phyloP scores from a whole-genome alignment of 1,139 yeast species.

The Yamadazyma atlantica region DNA sequence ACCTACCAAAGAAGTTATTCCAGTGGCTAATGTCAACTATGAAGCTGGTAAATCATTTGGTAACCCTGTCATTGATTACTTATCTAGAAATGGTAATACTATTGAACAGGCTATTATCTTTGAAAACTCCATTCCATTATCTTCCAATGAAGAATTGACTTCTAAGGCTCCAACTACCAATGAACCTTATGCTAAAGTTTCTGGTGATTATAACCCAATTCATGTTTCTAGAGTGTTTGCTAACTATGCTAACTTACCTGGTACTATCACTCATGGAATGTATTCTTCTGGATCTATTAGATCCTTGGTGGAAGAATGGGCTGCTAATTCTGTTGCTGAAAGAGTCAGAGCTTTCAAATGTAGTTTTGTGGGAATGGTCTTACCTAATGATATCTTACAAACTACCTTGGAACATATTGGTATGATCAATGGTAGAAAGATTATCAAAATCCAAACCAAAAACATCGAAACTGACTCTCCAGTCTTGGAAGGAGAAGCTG shows the following conservation, averaged over 20 bases:
- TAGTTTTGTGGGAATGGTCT: conserved; percentile 92
- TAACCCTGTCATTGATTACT: conserved; percentile 95
- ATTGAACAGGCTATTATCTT: conserved; percentile 92
- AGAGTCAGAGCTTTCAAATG: conserved; percentile 96
- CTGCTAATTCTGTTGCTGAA: conserved; percentile 93
- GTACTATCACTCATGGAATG: conserved; percentile 99
- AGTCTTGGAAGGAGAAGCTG: conserved; percentile 94
- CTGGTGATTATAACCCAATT: conserved; percentile 98
- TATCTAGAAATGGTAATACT: conserved; percentile 86
- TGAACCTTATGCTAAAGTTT: conserved; percentile 94
- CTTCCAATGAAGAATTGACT: conserved; percentile 70
- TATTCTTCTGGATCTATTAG: conserved; percentile 95
- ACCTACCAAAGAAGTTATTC: conserved; percentile 88
- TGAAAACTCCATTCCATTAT: conserved; percentile 88
- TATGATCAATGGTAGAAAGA: conserved; percentile 98
- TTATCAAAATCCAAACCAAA: conserved; percentile 84
- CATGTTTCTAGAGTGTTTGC: conserved; percentile 97
- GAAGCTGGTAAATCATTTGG: conserved; percentile 94
- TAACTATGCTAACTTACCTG: conserved; percentile 88
- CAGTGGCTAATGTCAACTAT: conserved; percentile 84
- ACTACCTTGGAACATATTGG: conserved; percentile 94
- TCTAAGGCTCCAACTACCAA: conserved; percentile 83
- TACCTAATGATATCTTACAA: conserved; percentile 88
- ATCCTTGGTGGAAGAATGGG: conserved; percentile 95
- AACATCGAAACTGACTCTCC: conserved; percentile 74